Conservation (phyloP, 2,329 filamentous ascomycete genomes). For the Talaromyces albobiverticillius region DNA sequence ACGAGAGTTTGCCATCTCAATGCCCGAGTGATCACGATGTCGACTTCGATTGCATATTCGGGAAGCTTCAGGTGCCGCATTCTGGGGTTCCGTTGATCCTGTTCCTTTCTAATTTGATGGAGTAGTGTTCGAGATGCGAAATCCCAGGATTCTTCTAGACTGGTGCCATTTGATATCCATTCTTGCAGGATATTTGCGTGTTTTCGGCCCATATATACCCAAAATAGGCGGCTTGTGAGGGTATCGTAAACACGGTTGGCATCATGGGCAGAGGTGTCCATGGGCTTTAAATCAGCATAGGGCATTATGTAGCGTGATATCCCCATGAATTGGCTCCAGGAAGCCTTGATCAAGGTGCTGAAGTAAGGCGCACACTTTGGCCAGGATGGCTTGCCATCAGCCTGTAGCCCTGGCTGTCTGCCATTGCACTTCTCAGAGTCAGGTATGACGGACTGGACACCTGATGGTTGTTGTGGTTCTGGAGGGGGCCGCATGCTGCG, state of each 20-base stretch:
- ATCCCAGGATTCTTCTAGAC: not conserved
- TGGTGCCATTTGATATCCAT: not conserved
- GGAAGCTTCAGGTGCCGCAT: not conserved
- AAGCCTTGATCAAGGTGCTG: not conserved
- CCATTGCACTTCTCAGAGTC: not conserved
- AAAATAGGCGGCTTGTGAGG: not conserved
- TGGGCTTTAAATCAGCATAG: not conserved
- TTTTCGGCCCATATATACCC: not conserved
- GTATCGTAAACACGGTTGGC: not conserved
- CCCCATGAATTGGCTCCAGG: not conserved
- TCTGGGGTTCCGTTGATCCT: no score
- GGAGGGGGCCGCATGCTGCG: not conserved
- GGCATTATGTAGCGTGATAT: no score
- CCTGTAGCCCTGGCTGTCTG: not conserved
- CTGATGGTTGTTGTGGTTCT: not conserved
- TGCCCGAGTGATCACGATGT: not conserved
- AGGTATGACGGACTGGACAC: not conserved
- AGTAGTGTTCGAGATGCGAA: not conserved
- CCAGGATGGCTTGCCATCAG: not conserved
- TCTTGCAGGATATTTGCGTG: not conserved
- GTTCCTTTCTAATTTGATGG: not conserved
- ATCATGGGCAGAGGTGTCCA: not conserved
- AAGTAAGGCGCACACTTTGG: slow-evolving; percentile 4
- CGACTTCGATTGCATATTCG: not conserved
- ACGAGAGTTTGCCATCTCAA: slow-evolving; percentile 1